Conservation (phyloP, 1,284 basidiomycete species). For the Hymenochaete sp. region DNA sequence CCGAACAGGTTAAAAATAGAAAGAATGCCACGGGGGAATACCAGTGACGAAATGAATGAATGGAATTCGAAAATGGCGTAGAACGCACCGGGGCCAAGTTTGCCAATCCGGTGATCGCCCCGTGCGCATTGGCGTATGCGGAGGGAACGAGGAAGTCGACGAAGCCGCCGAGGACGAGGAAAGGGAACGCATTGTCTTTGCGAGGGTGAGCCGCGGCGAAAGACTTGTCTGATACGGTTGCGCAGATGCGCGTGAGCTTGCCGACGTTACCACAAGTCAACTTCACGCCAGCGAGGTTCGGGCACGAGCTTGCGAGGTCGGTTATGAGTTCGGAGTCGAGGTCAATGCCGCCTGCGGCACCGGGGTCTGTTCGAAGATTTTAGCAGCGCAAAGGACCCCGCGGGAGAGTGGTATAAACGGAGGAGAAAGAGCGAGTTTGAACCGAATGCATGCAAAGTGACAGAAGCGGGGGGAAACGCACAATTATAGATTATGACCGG, state of each 20-base stretch:
- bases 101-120: conserved; percentile 50
- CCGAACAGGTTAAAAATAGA: conserved; percentile 11
- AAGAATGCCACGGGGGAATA: background rate
- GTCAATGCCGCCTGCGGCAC: conserved; percentile 76
- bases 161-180: conserved; percentile 53
- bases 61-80: too few relatives aligned
- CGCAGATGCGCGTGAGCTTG: conserved; percentile 78
- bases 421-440: background rate
- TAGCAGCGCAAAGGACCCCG: conserved; percentile 1
- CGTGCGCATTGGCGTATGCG: conserved; percentile 38
- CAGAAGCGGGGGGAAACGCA: conserved; percentile 30
- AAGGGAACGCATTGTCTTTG: conserved; percentile 53
- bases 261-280: conserved; percentile 87
- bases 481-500: conserved; percentile 91
- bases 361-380: conserved; percentile 48
- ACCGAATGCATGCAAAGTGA: background rate
- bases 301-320: conserved; percentile 64
- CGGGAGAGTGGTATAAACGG: background rate
- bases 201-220: conserved; percentile 58
- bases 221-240: conserved; percentile 48
- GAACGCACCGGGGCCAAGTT: conserved; percentile 38
- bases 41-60: too few relatives aligned
- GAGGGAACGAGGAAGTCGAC: conserved; percentile 48
- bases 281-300: conserved; percentile 78
- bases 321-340: conserved; percentile 79